These are phyloP conservation scores for Pleurostoma richardsiae DNA, from an alignment of 2,329 filamentous ascomycete genomes.

Conservation along the genomic window DNA sequence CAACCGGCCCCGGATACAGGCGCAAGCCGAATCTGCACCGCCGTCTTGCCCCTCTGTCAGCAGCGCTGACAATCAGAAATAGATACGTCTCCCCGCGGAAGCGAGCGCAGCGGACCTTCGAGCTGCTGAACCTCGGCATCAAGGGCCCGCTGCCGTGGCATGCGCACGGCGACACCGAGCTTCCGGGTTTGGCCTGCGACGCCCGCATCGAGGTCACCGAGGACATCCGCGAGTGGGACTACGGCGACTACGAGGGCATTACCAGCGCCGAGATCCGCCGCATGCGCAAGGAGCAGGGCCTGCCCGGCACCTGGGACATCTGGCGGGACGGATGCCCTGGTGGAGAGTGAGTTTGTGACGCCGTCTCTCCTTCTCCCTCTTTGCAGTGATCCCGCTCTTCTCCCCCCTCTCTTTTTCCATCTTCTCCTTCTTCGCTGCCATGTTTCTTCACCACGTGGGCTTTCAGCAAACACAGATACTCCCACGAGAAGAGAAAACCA, in stretches of 20 bases:
- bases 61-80: conserved; percentile 4
- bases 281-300: conserved; percentile 50
- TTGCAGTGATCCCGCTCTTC: background rate
- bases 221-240: conserved; percentile 80
- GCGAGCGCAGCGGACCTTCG: conserved; percentile 84
- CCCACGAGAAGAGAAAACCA: too few species aligned
- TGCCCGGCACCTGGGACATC: conserved; percentile 67
- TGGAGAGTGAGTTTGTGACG: conserved; percentile 61
- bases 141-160: conserved; percentile 68
- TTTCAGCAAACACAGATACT: too few species aligned
- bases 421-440: too few species aligned
- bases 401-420: background rate
- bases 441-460: too few species aligned
- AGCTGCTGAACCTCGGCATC: conserved; percentile 74
- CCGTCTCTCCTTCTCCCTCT: background rate
- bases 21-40: too few species aligned
- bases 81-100: conserved; percentile 82
- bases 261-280: conserved; percentile 65
- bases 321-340: conserved; percentile 85
- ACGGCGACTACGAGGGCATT: conserved; percentile 81
- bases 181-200: conserved; percentile 39
- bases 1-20: too few species aligned
- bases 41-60: conserved; percentile 1
- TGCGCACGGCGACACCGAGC: conserved; percentile 32
- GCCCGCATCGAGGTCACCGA: conserved; percentile 64